Evolutionary conservation across 2,329 filamentous ascomycete species (phyloP).

Genomic region (Helicocarpus griseus): DNA sequence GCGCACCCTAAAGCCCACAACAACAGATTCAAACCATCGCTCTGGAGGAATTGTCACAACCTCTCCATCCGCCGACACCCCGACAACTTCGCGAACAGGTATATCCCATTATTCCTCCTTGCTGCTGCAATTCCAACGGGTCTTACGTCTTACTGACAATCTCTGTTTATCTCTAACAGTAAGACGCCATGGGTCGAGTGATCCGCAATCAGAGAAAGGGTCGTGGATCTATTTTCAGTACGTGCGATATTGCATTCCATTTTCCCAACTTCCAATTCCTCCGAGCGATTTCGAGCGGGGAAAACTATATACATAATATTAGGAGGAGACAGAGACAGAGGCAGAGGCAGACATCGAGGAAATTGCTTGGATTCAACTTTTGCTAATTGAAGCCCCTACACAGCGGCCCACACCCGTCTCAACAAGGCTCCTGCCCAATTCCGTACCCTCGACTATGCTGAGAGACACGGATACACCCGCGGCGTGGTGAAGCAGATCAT

Average conservation of each 20-base stretch:
- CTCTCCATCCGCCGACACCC: conserved; percentile 15
- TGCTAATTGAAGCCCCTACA: conserved; percentile 11
- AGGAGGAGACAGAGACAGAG: conserved; percentile 9
- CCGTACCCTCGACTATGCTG: conserved; percentile 90
- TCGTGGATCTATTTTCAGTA: conserved; percentile 69
- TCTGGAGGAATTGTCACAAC: conserved; percentile 28
- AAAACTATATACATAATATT: no score
- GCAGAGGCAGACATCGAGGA: conserved; percentile 7
- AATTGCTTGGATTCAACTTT: not conserved
- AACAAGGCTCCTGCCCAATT: conserved; percentile 95
- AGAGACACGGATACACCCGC: conserved; percentile 95
- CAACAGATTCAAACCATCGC: conserved; percentile 17
- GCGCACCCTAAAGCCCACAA: conserved; percentile 36
- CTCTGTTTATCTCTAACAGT: conserved; percentile 24
- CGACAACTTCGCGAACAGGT: conserved; percentile 37
- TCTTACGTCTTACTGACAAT: conserved; percentile 29
- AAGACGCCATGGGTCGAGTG: conserved; percentile 54
- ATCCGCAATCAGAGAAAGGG: conserved; percentile 71
- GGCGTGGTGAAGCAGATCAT: conserved; percentile 98
- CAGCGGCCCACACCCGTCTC: conserved; percentile 75
- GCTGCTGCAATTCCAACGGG: conserved; percentile 17
- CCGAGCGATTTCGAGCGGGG: not conserved
- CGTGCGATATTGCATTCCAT: conserved; percentile 34
- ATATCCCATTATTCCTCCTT: conserved; percentile 15
- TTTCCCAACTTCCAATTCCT: not conserved